Evolutionary conservation across 106 monocot genomes (phyloP), one percentile per base, ranked within the genome.

Genomic region (Dendrobium huoshanense): DNA sequence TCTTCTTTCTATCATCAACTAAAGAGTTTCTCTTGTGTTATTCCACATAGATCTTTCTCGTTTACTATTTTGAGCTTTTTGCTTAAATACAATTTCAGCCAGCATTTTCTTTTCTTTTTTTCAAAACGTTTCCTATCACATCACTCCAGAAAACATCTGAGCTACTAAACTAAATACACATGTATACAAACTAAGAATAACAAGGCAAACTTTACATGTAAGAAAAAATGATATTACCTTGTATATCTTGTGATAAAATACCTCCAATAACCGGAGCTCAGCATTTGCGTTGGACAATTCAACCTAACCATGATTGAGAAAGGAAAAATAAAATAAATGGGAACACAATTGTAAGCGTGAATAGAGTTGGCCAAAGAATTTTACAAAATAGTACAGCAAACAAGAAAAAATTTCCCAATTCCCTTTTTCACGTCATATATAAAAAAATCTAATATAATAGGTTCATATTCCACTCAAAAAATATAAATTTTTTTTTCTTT

Each of bases 161-260:
- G 37, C 37, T 37, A 37, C 37, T 37, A 37, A 37, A 37, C 37
- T 37, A 37, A 37, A 37, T 37, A 3, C 37, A 3, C 37, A 37
- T 3, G 37, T 3, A 37, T 37, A 37, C 37, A 37, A 37, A 37
- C 37, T 37, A 37, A 37, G 37, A 37, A 37, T 37, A 37, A 37
- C 37, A 37, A 37, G 37, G 37, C 37, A 37, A 37, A 37, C 37
- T 37, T 37, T 37, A 37, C 37, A 2, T 37, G 37, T 37, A 37
- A 70, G 24, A 37, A 70, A 70, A 2, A 41, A 44, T 8, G 10
- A 45, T 13, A 59, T n/a, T 85, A 96, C 95, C 95, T 96, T 96
- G 40, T 91, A 91, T 18, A 96, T 96, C 79, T 96, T 96, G 84
- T 92, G 90, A 72, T 89, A 91, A 80, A 93, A 93, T 42, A 96